phyloP scores from a whole-genome alignment of 2,329 filamentous ascomycete species.

The Remersonia thermophila region DNA sequence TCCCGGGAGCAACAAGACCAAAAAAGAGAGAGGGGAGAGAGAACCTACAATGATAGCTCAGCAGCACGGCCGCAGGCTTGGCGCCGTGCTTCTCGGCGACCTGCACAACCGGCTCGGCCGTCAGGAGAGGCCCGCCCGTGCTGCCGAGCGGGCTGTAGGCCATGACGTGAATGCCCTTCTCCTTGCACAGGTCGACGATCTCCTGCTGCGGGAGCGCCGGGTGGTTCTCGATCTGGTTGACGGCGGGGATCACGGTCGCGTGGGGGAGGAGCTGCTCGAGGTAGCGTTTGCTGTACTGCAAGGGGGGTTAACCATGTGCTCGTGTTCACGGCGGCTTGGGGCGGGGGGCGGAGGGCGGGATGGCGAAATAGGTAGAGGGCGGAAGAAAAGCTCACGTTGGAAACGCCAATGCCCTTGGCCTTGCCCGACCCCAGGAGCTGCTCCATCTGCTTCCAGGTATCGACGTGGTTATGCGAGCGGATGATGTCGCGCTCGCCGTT shows the following conservation, averaged over 20 bases:
- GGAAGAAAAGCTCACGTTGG: constrained; percentile 31
- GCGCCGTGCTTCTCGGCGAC: constrained; percentile 52
- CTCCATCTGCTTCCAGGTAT: constrained; percentile 71
- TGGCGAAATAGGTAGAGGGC: no score
- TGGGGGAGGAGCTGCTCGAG: constrained; percentile 41
- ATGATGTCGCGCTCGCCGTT: constrained; percentile 67
- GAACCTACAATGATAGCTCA: constrained; percentile 58
- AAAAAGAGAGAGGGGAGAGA: not conserved
- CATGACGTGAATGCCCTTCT: constrained; percentile 58
- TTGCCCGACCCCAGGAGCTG: constrained; percentile 48
- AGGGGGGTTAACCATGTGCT: not conserved
- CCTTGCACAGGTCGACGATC: constrained; percentile 55
- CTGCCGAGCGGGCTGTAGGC: constrained; percentile 58
- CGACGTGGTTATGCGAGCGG: constrained; percentile 54
- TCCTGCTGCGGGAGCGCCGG: constrained; percentile 60
- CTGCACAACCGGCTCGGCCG: constrained; percentile 49
- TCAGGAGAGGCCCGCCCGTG: constrained; percentile 52
- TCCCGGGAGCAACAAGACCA: not conserved
- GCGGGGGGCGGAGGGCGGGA: no score
- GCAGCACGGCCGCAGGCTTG: constrained; percentile 48
- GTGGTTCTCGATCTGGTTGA: constrained; percentile 66
- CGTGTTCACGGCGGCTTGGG: not conserved
- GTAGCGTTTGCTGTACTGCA: constrained; percentile 44
- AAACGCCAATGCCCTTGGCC: constrained; percentile 40
- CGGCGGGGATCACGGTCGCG: constrained; percentile 45